Percentiles rank a stretch among this genome's conserved stretches.
phyloP scores from a whole-genome alignment of 2,329 filamentous ascomycete genomes.

The Zymoseptoria ardabiliae region DNA sequence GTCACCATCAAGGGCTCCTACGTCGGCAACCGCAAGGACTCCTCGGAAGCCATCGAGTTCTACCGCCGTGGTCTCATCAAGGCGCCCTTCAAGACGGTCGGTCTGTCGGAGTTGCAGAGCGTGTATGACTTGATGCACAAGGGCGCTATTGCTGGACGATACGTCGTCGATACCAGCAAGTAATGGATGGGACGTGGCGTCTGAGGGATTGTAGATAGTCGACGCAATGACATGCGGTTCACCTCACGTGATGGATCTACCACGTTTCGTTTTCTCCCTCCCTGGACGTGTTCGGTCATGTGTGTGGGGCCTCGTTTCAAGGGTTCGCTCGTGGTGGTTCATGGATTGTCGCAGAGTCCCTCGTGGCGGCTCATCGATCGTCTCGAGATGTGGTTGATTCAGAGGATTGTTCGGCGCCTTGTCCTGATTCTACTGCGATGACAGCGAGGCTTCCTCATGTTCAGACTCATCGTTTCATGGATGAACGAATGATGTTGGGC shows the following conservation, averaged over 20 bases:
- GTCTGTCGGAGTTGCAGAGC: conserved; percentile 68
- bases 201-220: background rate
- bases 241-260: background rate
- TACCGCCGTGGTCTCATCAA: conserved; percentile 77
- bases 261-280: background rate
- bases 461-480: background rate
- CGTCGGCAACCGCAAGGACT: conserved; percentile 86
- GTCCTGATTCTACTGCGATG: background rate
- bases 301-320: too few species aligned
- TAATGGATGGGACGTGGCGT: conserved; percentile 36
- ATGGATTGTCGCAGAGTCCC: background rate
- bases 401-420: background rate
- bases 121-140: conserved; percentile 67
- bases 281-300: background rate
- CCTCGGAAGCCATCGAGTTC: conserved; percentile 84
- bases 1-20: conserved; percentile 85
- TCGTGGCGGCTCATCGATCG: background rate
- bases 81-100: conserved; percentile 77
- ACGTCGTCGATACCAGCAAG: conserved; percentile 67
- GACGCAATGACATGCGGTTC: background rate
- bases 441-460: background rate
- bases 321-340: background rate
- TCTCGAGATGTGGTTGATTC: background rate
- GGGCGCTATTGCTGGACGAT: conserved; percentile 67
- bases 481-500: background rate